These are phyloP conservation scores for Pseudoperonospora humuli DNA, from an alignment of 352 stramenopile species.

Conservation along the genomic window DNA sequence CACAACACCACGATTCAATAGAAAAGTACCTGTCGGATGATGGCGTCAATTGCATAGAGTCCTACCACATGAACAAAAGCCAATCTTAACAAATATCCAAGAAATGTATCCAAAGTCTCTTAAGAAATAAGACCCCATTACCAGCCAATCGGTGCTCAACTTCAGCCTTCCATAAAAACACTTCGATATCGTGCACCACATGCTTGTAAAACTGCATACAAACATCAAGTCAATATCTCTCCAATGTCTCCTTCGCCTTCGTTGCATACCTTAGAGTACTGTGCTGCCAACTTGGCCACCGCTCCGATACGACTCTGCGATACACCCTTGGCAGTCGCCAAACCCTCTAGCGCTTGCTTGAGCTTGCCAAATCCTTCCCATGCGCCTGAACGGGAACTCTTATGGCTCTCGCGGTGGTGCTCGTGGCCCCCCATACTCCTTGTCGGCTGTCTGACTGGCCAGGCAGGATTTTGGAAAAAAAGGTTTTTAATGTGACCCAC, in stretches of 20 bases:
- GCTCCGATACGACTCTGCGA: constrained; percentile 69
- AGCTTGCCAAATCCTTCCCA: constrained; percentile 72
- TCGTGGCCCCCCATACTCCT: constrained; percentile 25
- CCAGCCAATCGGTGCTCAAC: constrained; percentile 73
- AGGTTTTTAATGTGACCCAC: too few species aligned
- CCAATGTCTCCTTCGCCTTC: background rate
- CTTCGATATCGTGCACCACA: constrained; percentile 80
- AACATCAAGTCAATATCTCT: constrained; percentile 11
- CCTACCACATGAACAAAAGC: too few species aligned
- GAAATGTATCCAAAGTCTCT: background rate
- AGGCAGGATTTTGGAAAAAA: constrained; percentile 19
- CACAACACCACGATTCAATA: background rate
- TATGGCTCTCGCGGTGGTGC: constrained; percentile 18
- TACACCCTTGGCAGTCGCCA: constrained; percentile 71
- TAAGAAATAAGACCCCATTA: constrained; percentile 15
- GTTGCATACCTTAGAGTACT: constrained; percentile 59
- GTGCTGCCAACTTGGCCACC: constrained; percentile 56
- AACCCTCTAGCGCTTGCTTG: constrained; percentile 51
- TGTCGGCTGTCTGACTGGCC: constrained; percentile 20
- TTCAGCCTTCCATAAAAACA: constrained; percentile 78
- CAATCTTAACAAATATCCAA: constrained; percentile 3
- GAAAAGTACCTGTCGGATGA: constrained; percentile 55
- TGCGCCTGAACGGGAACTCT: constrained; percentile 18
- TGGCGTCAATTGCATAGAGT: constrained; percentile 77
- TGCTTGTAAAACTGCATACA: constrained; percentile 76